Evolutionary conservation across 2,329 filamentous ascomycete species (phyloP), one percentile per base, ranked within the genome.

Genomic region (Fusarium siculi): DNA sequence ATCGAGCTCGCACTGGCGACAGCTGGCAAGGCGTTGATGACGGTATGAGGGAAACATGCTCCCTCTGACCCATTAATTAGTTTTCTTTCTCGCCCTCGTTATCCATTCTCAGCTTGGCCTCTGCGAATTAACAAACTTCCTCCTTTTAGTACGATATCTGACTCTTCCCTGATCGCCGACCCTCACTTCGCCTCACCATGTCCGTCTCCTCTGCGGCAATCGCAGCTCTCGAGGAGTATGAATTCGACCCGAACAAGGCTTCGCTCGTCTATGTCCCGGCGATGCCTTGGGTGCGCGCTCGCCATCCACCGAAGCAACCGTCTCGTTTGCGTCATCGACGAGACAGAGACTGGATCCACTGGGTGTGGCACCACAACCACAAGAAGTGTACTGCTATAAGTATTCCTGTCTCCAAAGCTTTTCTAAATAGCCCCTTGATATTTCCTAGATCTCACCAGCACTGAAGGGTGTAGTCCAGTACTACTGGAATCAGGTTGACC

Each of bases 321-420:
- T 10, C 19, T 47, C 4, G 25, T 30, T 47, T 21, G 44, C 12
- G 25, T 15, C 5, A 5, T 47, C 5, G 44, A 47, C 15, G 19
- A 21, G 8, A 30, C 0, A 0, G 19, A 30, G 12, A 30, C 44
- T 32, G 44, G 23, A 23, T 23, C 23, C 9, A 21, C 44, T 21
- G 10, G 4, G 6, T 21, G 6, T 21, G 8, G 8, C 28, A 0
- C 2, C 25, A 30, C 9, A 30, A 30, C 19, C 25, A 30, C 4
- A 47, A 21, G 0, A 15, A 10, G 0, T 21, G 44, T 0, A 10
- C 19, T 0, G 25, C 12, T 1, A 2, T 21, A 1, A 21, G 44
- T 47, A 21, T 16, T 21, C 5, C 9, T 9, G 11, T 21, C 5
- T 25, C 23, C 4, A 5, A 25, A 25, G 23, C 23, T 25, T 25